Conservation (phyloP, 2,329 filamentous ascomycete genomes). For the Colletotrichum liriopes region DNA sequence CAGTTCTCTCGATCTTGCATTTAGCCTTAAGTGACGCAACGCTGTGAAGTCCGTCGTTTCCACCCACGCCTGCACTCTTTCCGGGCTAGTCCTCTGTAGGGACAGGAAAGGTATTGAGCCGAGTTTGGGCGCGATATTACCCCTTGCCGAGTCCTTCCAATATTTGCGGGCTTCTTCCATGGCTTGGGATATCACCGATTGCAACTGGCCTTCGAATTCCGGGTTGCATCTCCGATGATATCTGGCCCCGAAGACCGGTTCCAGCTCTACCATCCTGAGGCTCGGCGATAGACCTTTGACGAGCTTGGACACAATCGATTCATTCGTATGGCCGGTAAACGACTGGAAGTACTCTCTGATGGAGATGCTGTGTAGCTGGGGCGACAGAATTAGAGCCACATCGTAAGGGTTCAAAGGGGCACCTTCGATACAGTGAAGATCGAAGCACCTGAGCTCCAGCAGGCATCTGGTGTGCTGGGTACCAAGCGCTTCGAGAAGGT, state of each 20-base stretch:
- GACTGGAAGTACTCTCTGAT: constrained; percentile 26
- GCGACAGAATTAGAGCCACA: background rate
- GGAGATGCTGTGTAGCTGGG: constrained; percentile 11
- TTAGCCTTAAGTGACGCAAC: constrained; percentile 19
- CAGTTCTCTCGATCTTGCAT: constrained; percentile 3
- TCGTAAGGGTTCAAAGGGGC: constrained; percentile 5
- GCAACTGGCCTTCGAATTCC: constrained; percentile 16
- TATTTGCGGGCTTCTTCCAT: background rate
- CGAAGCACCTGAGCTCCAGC: constrained; percentile 7
- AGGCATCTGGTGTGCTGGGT: constrained; percentile 3
- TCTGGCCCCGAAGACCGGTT: constrained; percentile 10
- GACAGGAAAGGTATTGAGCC: constrained; percentile 12
- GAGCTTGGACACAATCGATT: constrained; percentile 1
- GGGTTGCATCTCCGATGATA: constrained; percentile 6
- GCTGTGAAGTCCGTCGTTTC: constrained; percentile 8
- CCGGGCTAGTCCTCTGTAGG: background rate
- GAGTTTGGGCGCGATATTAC: background rate
- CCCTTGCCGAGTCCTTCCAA: background rate
- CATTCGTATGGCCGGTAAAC: constrained; percentile 13
- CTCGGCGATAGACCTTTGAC: constrained; percentile 9
- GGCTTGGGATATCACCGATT: constrained; percentile 1
- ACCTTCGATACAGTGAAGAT: constrained; percentile 1
- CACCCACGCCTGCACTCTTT: constrained; percentile 10
- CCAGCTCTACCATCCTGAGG: constrained; percentile 6
- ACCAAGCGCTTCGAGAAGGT: constrained; percentile 8